Base-by-base conservation (phyloP, 2,329 filamentous ascomycete species). In the Colletotrichum tanaceti region DNA sequence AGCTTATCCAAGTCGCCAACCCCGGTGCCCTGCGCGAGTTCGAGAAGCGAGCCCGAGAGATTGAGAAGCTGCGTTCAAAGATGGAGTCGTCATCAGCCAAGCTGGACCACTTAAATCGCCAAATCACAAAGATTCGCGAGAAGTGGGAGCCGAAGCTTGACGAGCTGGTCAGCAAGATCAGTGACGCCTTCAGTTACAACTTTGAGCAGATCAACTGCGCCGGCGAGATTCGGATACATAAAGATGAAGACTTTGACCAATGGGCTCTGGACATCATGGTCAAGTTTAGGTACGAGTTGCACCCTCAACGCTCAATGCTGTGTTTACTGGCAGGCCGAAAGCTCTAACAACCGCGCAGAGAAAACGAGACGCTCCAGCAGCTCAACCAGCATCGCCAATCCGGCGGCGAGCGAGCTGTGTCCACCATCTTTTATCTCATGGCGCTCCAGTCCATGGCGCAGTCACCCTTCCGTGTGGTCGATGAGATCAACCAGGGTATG, bases 401-500 rank as follows among this genome's bases (percentile, higher is more conserved):
- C 1, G 96, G 96, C 74, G 96, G 96, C 72, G 96, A 99, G 82
- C 91, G 96, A 68, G 93, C 96, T 28, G 95, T 99, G 24, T 97
- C 93, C 24, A 99, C 96, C 16, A 97, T 98, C 76, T 99, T 98
- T 86, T 99, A 97, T 82, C 93, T 99, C 65, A 98, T 99, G 94
- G 93, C 96, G 5, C 87, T 99, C 32, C 96, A 99, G 79, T 93
- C 93, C 58, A 90, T 99, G 75, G 95, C 96, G 18, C 92, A 94
- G 75, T 94, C 94, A 4, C 96, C 96, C 1, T 99, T 99, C 87
- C 93, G 96, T 60, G 95, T 99, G 58, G 96, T 99, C 68, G 96
- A 99, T 80, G 96, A 99, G 82, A 99, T 99, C 85, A 99, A 99
- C 77, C 96, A 99, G 81, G 96, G 96, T 73, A 99, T 99, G 96